Percentiles rank a stretch among this genome's conserved stretches.
Conservation (phyloP, 2,329 filamentous ascomycete species). For the Tolypocladium paradoxum region DNA sequence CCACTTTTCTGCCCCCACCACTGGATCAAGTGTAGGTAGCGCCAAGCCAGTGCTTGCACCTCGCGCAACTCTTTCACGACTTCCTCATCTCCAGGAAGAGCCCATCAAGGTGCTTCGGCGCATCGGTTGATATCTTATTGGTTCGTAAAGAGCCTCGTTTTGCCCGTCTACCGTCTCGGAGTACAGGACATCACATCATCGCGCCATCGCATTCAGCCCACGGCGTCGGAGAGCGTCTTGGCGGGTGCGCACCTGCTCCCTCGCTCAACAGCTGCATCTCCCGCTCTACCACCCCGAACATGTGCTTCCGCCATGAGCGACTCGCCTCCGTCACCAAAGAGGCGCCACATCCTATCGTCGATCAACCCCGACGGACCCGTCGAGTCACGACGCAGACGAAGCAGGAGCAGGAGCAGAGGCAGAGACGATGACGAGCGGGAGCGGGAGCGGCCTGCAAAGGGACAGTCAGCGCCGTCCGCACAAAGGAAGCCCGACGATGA, state of each 20-base stretch:
- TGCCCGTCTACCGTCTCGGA: neutral
- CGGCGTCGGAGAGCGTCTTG: neutral
- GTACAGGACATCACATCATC: neutral
- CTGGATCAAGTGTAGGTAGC: neutral
- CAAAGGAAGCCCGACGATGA: constrained; percentile 4
- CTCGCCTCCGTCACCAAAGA: constrained; percentile 21
- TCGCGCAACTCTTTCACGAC: neutral
- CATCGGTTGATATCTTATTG: neutral
- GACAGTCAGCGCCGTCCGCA: neutral
- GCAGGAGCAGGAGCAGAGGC: constrained; percentile 5
- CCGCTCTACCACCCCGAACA: neutral
- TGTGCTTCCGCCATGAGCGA: constrained; percentile 21
- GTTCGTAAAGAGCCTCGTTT: neutral
- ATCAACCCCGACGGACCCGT: constrained; percentile 26
- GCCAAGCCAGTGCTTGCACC: neutral
- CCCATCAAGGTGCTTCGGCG: neutral
- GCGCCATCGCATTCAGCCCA: neutral
- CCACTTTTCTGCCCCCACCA: neutral
- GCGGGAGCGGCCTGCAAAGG: neutral
- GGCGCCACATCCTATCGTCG: constrained; percentile 39
- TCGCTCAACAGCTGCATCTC: neutral
- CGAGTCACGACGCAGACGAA: neutral
- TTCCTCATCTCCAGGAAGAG: neutral
- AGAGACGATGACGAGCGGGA: neutral
- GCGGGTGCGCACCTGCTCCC: neutral